A percentile compares a stretch with the other conserved stretches of the same genome.
Conservation (phyloP, 2,329 filamentous ascomycete genomes). For the Calonectria leucothoes region DNA sequence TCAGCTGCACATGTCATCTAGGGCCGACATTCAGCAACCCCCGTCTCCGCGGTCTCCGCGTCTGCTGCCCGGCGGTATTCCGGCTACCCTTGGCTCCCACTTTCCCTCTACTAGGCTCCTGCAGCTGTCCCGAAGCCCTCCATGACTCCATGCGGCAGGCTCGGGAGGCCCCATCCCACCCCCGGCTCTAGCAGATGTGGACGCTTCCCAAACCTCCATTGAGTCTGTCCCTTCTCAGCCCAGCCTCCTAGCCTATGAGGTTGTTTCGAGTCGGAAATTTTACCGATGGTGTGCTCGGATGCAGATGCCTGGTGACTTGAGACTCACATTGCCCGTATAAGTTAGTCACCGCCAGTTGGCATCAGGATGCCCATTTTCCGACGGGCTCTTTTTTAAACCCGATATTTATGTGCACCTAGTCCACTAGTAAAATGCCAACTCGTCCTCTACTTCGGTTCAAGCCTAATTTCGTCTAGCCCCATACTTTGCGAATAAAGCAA, state of each 20-base stretch:
- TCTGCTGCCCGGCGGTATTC: slow-evolving; percentile 21
- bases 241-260: slow-evolving; percentile 1
- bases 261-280: slow-evolving; percentile 14
- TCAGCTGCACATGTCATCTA: slow-evolving; percentile 18
- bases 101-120: slow-evolving; percentile 15
- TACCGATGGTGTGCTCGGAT: slow-evolving; percentile 17
- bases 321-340: slow-evolving; percentile 28
- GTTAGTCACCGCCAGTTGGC: slow-evolving; percentile 22
- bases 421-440: not conserved
- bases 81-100: slow-evolving; percentile 16
- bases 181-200: slow-evolving; percentile 15
- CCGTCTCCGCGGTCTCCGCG: slow-evolving; percentile 17
- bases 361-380: not conserved
- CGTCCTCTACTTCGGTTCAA: not conserved
- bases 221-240: slow-evolving; percentile 11
- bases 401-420: not conserved
- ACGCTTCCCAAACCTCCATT: not conserved
- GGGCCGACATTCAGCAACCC: not conserved
- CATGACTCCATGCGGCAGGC: slow-evolving; percentile 13
- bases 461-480: not conserved
- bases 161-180: slow-evolving; percentile 27
- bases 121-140: slow-evolving; percentile 8
- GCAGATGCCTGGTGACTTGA: slow-evolving; percentile 1
- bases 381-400: slow-evolving; percentile 7
- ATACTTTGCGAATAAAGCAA: not conserved